A percentile compares a stretch with the other conserved stretches of the same genome.
Evolutionary conservation across 1,284 basidiomycete genomes (phyloP).

Genomic region (Cryptococcus sp.): DNA sequence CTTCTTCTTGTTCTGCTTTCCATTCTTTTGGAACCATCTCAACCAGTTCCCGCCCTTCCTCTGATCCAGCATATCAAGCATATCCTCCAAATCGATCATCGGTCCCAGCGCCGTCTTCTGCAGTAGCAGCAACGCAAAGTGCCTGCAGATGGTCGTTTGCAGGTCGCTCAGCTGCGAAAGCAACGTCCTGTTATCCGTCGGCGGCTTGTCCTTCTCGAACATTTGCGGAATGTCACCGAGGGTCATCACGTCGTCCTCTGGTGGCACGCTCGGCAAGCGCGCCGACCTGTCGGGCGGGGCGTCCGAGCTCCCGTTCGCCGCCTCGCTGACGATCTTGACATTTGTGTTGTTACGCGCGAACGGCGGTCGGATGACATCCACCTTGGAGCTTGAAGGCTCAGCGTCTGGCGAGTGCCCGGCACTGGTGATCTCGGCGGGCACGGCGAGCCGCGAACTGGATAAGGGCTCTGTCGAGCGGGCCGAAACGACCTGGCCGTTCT

Average conservation of each 20-base stretch:
- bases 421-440: background rate
- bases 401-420: conserved; percentile 1
- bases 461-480: conserved; percentile 14
- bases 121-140: conserved; percentile 80
- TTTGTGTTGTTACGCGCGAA: conserved; percentile 79
- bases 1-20: conserved; percentile 83
- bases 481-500: conserved; percentile 54
- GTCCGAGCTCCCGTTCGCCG: conserved; percentile 17
- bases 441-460: background rate
- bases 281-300: background rate
- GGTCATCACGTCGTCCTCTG: conserved; percentile 76
- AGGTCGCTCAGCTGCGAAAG: conserved; percentile 80
- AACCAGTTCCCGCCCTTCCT: conserved; percentile 97
- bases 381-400: conserved; percentile 16
- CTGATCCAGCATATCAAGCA: conserved; percentile 86
- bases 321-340: conserved; percentile 83
- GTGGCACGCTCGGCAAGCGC: conserved; percentile 7
- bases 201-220: conserved; percentile 70
- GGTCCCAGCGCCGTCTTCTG: conserved; percentile 74
- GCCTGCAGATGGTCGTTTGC: conserved; percentile 86
- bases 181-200: conserved; percentile 45
- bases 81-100: conserved; percentile 82
- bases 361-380: conserved; percentile 63
- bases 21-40: conserved; percentile 86
- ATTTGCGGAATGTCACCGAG: conserved; percentile 95